Conservation (phyloP, 163 green algal genomes). For the Coccomyxa subellipsoidea region DNA sequence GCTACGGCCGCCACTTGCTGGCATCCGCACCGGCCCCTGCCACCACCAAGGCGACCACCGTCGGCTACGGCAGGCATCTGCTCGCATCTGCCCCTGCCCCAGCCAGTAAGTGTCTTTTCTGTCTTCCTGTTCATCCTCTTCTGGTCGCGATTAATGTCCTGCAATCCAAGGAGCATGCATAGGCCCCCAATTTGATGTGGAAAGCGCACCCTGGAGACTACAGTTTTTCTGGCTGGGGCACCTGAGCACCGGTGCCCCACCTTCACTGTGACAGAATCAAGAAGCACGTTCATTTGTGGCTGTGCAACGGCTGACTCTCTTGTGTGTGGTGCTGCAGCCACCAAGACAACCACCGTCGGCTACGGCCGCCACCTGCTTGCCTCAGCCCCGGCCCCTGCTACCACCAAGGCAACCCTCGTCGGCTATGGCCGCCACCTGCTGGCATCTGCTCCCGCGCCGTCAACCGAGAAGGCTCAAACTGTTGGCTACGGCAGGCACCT, state of each 20-base stretch:
- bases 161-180: neutral
- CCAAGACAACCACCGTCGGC: neutral
- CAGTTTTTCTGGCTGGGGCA: no score
- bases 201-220: no score
- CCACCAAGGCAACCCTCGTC: neutral
- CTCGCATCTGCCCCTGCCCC: conserved; percentile 3
- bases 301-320: no score
- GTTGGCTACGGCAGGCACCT: neutral
- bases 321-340: neutral
- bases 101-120: neutral
- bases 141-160: no score
- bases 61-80: neutral
- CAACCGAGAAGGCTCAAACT: neutral
- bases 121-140: neutral
- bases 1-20: neutral
- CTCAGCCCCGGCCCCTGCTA: neutral
- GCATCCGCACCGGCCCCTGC: neutral
- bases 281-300: no score
- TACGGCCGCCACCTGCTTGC: conserved; percentile 3
- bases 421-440: conserved; percentile 5
- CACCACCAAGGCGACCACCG: neutral
- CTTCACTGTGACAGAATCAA: no score
- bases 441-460: neutral
- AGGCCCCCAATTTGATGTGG: no score
- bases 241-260: no score